Evolutionary conservation across 2,329 filamentous ascomycete species (phyloP).

Genomic region (Cryphonectria naterciae): DNA sequence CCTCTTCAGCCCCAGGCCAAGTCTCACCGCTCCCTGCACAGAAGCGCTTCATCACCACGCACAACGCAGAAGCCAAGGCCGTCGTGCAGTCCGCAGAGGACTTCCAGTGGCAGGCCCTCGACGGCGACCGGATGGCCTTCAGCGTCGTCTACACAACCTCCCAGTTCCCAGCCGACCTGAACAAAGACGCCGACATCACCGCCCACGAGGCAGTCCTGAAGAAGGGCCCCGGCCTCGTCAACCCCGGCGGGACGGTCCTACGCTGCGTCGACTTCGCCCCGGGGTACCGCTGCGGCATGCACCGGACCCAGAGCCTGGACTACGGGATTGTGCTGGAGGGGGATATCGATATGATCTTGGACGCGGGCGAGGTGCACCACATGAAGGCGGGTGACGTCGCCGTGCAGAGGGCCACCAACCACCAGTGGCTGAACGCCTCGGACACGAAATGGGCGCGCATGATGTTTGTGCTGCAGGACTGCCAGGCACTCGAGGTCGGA

Average conservation of each 20-base stretch:
- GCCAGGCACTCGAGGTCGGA: neutral
- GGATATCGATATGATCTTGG: neutral
- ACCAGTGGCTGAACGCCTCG: neutral
- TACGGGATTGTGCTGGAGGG: conserved; percentile 29
- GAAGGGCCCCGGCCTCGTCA: conserved; percentile 43
- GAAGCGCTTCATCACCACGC: neutral
- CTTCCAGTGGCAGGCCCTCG: conserved; percentile 2
- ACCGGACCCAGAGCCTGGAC: conserved; percentile 34
- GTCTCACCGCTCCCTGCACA: neutral
- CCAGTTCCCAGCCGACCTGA: conserved; percentile 9
- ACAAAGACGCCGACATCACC: conserved; percentile 47
- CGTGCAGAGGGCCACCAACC: conserved; percentile 3
- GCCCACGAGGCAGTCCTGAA: neutral
- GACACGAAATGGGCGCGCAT: conserved; percentile 4
- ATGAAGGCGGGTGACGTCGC: conserved; percentile 3
- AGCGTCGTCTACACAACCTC: conserved; percentile 8
- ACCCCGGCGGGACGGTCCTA: conserved; percentile 32
- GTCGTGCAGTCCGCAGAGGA: conserved; percentile 20
- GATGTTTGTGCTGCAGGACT: conserved; percentile 5
- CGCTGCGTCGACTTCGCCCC: conserved; percentile 37
- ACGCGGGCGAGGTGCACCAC: neutral
- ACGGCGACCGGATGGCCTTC: conserved; percentile 14
- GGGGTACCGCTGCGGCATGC: conserved; percentile 40
- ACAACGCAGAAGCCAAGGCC: conserved; percentile 5
- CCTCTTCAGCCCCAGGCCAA: neutral